Evolutionary conservation across 768 basidiomycete genomes (phyloP).

Genomic region (Galerina marginata): DNA sequence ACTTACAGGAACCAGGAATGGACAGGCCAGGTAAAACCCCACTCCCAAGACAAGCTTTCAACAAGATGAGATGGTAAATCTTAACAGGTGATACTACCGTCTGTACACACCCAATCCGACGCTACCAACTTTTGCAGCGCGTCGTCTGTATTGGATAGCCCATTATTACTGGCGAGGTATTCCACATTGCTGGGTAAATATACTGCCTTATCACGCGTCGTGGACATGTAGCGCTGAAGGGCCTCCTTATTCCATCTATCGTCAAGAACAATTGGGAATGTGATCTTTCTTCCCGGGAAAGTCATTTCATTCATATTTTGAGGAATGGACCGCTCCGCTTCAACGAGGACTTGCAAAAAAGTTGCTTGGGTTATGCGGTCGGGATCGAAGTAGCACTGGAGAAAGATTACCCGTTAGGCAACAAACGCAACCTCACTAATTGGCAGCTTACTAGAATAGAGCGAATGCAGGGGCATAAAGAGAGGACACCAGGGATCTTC

Average conservation of each 20-base stretch:
- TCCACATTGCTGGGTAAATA: constrained; percentile 75
- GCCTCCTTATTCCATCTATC: constrained; percentile 64
- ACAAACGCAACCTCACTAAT: background rate
- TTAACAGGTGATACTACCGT: background rate
- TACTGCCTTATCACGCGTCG: constrained; percentile 58
- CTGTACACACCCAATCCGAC: constrained; percentile 51
- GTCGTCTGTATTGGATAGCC: constrained; percentile 49
- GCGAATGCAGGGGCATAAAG: constrained; percentile 57
- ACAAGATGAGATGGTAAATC: background rate
- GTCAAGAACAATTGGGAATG: constrained; percentile 66
- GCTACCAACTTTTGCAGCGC: constrained; percentile 50
- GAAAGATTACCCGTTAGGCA: background rate
- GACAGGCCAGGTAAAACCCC: constrained; percentile 69
- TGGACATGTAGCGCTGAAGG: constrained; percentile 59
- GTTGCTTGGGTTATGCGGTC: constrained; percentile 43
- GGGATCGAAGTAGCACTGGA: constrained; percentile 59
- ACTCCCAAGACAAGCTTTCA: constrained; percentile 62
- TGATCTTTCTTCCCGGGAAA: constrained; percentile 58
- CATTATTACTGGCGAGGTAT: constrained; percentile 69
- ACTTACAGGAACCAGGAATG: constrained; percentile 63
- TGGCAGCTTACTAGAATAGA: constrained; percentile 55
- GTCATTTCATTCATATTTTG: constrained; percentile 41
- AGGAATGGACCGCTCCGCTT: constrained; percentile 44
- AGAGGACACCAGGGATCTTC: constrained; percentile 40
- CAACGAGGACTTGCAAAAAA: constrained; percentile 47